Percentiles rank a stretch among this genome's conserved stretches.
Conservation (phyloP, 2,329 filamentous ascomycete genomes). For the Albophoma yamanashiensis region DNA sequence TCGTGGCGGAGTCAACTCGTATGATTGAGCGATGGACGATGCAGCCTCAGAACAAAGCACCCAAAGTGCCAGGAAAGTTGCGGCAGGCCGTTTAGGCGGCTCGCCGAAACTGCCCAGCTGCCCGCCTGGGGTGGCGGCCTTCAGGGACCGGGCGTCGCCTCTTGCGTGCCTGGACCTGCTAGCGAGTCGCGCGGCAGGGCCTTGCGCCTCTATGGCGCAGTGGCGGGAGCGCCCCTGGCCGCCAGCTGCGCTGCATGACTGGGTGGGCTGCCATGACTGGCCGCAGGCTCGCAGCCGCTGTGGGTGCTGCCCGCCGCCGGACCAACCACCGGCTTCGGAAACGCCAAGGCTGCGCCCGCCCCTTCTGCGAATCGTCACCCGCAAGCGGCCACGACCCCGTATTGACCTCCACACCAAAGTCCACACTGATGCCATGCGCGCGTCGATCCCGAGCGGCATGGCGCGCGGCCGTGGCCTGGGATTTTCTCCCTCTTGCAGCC, state of each 20-base stretch:
- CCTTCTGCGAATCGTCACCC: neutral
- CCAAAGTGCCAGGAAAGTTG: too few relatives aligned
- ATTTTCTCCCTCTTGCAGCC: neutral
- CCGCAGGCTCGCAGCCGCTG: neutral
- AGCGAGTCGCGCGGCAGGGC: neutral
- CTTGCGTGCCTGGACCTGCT: neutral
- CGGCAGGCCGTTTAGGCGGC: neutral
- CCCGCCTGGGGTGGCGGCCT: neutral
- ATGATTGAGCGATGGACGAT: too few relatives aligned
- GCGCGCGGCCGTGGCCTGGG: neutral
- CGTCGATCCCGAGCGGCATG: neutral
- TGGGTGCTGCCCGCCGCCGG: neutral
- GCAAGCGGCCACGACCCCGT: neutral
- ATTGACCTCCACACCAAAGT: neutral
- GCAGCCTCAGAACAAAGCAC: too few relatives aligned
- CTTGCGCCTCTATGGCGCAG: neutral
- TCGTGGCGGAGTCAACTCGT: too few relatives aligned
- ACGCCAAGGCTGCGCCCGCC: neutral
- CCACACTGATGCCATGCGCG: neutral
- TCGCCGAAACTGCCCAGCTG: neutral
- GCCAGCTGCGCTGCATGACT: too few relatives aligned
- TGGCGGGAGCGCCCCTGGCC: too few relatives aligned
- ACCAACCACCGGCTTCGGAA: neutral
- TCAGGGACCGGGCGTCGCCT: neutral
- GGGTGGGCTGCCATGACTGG: too few relatives aligned